Evolutionary conservation across 371 early-diverging fungal species (phyloP), one percentile per base, ranked within the genome.

Genomic region (Mucor velutinosus): DNA sequence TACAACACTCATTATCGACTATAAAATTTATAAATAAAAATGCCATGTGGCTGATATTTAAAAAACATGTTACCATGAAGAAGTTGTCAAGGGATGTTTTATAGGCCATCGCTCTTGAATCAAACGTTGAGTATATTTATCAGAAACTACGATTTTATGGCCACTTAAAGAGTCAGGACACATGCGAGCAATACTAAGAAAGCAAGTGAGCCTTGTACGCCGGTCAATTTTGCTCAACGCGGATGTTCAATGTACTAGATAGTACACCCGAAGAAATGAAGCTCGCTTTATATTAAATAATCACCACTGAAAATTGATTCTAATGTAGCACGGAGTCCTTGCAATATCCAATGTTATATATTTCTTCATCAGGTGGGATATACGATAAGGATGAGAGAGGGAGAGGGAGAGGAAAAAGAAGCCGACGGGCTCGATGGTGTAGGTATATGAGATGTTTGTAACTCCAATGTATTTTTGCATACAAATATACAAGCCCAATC

Each of bases 401-500:
- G 19, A 45, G 45, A 43, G 0, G 4, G 14, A 11, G 12, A 51
- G 23, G 23, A 23, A 25, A 51, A 45, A 45, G 17, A 37, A 14
- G 37, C 14, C 3, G 37, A 14, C 37, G 37, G 14, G 14, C 37
- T 8, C 0, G 37, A 37, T 37, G 37, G 12, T 37, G 37, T 37
- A 37, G 37, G 37, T 37, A 37, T 12, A 37, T 37, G 37, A 37
- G 51, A 12, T 51, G 21, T 51, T 51, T 51, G 51, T 51, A 51
- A 51, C 51, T 51, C 49, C 21, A 8, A 51, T 51, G n/a, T 51
- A 51, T 51, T 51, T 51, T 51, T 51, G 23, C 51, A 51, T 51
- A 51, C 51, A 51, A 51, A 51, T 25, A 51, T 51, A 51, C 23
- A 51, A 51, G 51, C 51, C 51, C 51, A 51, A 51, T 51, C 37